Base-by-base conservation (phyloP, 139 green algal species). In the Haematococcus lacustris region DNA sequence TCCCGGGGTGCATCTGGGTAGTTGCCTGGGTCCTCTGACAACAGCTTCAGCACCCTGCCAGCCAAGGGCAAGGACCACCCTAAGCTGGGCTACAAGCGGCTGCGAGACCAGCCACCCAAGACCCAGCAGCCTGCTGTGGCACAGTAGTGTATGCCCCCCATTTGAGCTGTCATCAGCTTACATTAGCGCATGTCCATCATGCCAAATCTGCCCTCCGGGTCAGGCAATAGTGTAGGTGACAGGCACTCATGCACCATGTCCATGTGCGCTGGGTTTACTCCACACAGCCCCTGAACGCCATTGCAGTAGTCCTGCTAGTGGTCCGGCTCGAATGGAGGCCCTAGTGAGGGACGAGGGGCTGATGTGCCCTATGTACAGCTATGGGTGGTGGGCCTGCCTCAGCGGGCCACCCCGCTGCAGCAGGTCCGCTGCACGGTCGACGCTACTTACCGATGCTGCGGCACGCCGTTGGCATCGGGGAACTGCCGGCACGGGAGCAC, bases 1-100 rank as follows among this genome's bases (percentile, higher is more conserved):
- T 98, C 95, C 6, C 86, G 71, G 0, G 95, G 93, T 1, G 95
- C 95, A 83, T 98, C 93, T 35, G 82, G 73, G 80, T 99, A 99
- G 74, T 97, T 96, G 28, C 68, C 71, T 2, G 94, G 94, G 76
- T 99, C 93, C 65, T 93, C 94, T 25, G 86, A 95, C n/a, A 99
- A 81, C 51, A 99, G 86, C 84, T 99, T 99, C 39, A 96, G 68
- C 6, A 90, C 82, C 74, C 85, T 90, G 67, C 6, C 34, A 68
- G 26, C 17, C 23, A 35, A 65, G 5, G 23, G 57, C 5, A 35
- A 25, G 57, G 17, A 65, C 25, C 28, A 37, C 5, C 57, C 28
- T 35, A 13, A 35, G 9, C 32, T 65, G 28, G 25, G 57, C 57
- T 65, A 5, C 57, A 13, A 65, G 47, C 47, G 13, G 21, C 47